Evolutionary conservation across 306 rosid genomes (phyloP).

Genomic region (Luffa aegyptiaca): DNA sequence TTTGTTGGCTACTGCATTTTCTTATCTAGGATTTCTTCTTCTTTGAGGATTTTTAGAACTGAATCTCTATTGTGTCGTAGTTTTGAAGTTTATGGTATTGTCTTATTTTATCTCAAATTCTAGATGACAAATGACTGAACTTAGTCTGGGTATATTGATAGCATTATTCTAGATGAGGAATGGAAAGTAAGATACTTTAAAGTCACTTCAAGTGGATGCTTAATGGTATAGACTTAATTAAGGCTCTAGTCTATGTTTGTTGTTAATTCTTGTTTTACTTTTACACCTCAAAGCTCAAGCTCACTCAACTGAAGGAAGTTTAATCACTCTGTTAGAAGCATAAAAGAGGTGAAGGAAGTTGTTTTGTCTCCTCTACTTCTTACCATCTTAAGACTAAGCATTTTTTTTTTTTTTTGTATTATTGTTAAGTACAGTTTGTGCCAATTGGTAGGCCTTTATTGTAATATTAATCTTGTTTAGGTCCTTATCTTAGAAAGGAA

Average conservation of each 20-base stretch:
- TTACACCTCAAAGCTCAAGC: not conserved
- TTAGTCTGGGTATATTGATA: conserved; percentile 52
- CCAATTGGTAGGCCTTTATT: not conserved
- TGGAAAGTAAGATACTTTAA: not conserved
- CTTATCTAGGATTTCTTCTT: not conserved
- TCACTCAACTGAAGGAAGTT: not conserved
- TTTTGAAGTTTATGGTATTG: not conserved
- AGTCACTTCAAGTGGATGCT: not conserved
- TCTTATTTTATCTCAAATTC: not conserved
- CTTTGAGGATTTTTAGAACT: not conserved
- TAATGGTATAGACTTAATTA: not conserved
- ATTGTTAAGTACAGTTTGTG: not conserved
- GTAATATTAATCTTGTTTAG: not conserved
- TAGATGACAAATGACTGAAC: conserved; percentile 40
- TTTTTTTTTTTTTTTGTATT: not conserved
- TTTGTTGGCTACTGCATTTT: not conserved
- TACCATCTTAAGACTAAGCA: not conserved
- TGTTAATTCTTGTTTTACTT: not conserved
- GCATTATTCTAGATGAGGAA: conserved; percentile 68
- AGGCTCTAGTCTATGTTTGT: not conserved
- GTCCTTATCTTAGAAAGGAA: not conserved
- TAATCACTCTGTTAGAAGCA: not conserved
- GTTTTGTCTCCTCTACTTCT: not conserved
- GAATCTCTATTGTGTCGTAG: not conserved
- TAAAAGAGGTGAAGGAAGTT: not conserved